Evolutionary conservation across 2,329 filamentous ascomycete genomes (phyloP).

Genomic region (Penicillium vulpinum): DNA sequence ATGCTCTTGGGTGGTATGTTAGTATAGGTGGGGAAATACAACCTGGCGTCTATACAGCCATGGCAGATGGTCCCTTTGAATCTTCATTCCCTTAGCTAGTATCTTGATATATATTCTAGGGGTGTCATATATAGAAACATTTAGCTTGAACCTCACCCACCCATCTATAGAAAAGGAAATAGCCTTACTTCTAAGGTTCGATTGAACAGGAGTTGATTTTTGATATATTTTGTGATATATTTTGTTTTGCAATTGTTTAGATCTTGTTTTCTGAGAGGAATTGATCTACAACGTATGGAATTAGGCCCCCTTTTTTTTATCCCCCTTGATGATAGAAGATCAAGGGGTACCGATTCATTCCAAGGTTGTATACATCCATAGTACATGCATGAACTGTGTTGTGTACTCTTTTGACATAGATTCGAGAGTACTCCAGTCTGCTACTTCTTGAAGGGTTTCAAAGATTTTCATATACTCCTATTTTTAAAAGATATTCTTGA

Average conservation of each 20-base stretch:
- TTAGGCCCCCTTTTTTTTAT: neutral
- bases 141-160: neutral
- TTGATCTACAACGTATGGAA: neutral
- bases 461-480: neutral
- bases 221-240: neutral
- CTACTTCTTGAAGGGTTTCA: neutral
- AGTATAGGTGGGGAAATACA: neutral
- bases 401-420: neutral
- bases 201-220: too few species aligned
- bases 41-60: neutral
- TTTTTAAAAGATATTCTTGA: neutral
- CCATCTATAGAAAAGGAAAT: neutral
- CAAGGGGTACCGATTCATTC: neutral
- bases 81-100: neutral
- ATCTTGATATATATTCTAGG: neutral
- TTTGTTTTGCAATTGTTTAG: neutral
- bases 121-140: too few species aligned
- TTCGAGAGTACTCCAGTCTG: neutral
- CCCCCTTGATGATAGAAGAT: neutral
- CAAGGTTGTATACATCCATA: neutral
- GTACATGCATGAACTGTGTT: neutral
- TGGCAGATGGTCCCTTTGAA: neutral
- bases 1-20: slow-evolving; percentile 25
- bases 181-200: neutral
- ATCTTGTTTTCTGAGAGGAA: neutral